These are phyloP conservation scores for Talaromyces sp. DNA, from an alignment of 2,329 filamentous ascomycete species.

Conservation along the genomic window DNA sequence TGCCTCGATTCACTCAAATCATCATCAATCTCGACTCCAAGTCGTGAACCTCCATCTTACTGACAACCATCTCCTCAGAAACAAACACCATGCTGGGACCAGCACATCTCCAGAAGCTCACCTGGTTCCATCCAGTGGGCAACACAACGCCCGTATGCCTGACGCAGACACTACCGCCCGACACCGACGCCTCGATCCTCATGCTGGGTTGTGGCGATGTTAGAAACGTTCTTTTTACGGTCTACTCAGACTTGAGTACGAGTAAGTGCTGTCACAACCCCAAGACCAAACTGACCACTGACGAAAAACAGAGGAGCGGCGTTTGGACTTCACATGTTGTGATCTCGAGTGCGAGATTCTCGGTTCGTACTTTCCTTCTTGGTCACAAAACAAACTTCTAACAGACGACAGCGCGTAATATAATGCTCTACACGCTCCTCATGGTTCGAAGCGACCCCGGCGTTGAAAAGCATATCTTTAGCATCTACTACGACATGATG, in stretches of 20 bases:
- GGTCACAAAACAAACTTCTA: not conserved
- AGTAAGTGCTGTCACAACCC: not conserved
- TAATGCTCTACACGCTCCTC: conserved; percentile 49
- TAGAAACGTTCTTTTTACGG: conserved; percentile 53
- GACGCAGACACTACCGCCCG: conserved; percentile 45
- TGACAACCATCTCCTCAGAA: not conserved
- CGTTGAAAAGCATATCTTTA: conserved; percentile 40
- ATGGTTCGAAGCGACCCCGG: conserved; percentile 33
- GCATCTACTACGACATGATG: conserved; percentile 52
- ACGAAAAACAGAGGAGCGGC: conserved; percentile 19
- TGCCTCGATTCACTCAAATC: not conserved
- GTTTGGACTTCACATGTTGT: conserved; percentile 54
- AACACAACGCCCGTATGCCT: conserved; percentile 52
- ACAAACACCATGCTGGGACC: conserved; percentile 5
- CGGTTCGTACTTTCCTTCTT: conserved; percentile 31
- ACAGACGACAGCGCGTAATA: conserved; percentile 47
- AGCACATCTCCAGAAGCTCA: conserved; percentile 11
- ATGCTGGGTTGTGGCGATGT: conserved; percentile 55
- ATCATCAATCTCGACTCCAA: not conserved
- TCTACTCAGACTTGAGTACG: conserved; percentile 34
- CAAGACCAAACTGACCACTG: not conserved
- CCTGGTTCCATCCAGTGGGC: conserved; percentile 36
- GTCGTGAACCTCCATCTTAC: not conserved
- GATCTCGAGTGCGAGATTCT: conserved; percentile 48
- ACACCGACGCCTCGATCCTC: conserved; percentile 47